phyloP scores from a whole-genome alignment of 495 filamentous ascomycete genomes.

The Penicillium coffeae region DNA sequence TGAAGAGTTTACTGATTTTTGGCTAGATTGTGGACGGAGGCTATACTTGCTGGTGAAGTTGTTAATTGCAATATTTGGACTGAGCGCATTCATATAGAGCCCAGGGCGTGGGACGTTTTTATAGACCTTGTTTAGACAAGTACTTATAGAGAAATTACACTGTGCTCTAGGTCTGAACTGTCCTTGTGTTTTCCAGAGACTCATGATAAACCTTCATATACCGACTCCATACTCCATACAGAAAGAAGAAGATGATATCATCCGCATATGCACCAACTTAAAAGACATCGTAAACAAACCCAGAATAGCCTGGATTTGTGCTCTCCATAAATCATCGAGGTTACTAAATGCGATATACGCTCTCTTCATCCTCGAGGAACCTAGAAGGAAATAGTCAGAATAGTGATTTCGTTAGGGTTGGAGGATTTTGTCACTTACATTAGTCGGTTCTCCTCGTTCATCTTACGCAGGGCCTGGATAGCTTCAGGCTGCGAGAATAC shows the following conservation, averaged over 20 bases:
- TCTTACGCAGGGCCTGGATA: conserved; percentile 65
- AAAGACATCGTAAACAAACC: conserved; percentile 17
- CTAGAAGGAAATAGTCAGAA: conserved; percentile 23
- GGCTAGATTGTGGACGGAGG: background rate
- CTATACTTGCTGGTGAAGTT: background rate
- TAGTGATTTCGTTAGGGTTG: background rate
- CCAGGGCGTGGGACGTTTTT: too few relatives aligned
- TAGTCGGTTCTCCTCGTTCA: conserved; percentile 83
- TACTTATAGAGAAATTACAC: background rate
- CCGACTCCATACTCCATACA: conserved; percentile 24
- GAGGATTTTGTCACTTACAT: conserved; percentile 63
- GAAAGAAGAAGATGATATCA: conserved; percentile 27
- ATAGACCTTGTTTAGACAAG: too few relatives aligned
- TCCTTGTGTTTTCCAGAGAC: conserved; percentile 19
- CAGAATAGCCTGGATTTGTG: background rate
- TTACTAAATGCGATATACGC: conserved; percentile 47
- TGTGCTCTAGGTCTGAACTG: background rate
- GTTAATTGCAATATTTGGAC: too few relatives aligned
- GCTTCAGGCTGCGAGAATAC: conserved; percentile 71
- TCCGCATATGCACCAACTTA: conserved; percentile 23
- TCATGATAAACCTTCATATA: conserved; percentile 10
- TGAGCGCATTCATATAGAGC: too few relatives aligned
- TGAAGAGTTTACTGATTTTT: background rate
- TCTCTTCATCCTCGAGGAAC: conserved; percentile 51
- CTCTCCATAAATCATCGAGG: background rate